Base-by-base conservation (phyloP, 805 yeast species). In the Candida xiaguanensis region DNA sequence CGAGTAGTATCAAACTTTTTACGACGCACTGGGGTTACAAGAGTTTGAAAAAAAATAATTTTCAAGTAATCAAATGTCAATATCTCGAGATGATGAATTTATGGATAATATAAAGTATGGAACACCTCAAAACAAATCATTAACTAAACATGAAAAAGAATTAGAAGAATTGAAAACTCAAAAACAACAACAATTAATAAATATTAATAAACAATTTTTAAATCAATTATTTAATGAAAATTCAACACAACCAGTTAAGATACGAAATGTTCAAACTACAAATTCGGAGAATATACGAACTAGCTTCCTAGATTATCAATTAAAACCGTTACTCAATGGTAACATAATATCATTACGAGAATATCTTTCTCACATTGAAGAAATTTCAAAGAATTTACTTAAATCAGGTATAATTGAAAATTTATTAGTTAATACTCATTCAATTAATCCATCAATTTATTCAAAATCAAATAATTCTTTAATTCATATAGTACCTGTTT, bases 261-360 rank as follows among this genome's bases (percentile, higher is more conserved):
- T 79, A 3, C 53, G 61, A 12, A 63, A 65, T 27, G 72, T 77
- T 8, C 75, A 74, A 42, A 56, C 79, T 8, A 61, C 70, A 34
- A 80, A 80, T 17, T 60, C 72, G 5, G 70, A 72, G 22, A 57
- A 58, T 11, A 75, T 72, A 44, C 56, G 84, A 26, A 65, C 66
- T 38, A 24, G 58, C 0, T 80, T 78, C 50, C 44, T 79, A 3
- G 51, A 57, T 11, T 47, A 59, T 4, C 85, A 78, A 46, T 51
- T 80, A 17, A 51, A 55, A 14, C 80, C 83, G 1, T 51, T 80
- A 32, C 50, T 73, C 17, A 43, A 53, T 18, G 61, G 70, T n/a
- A 33, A 34, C 15, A 45, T 55, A 11, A 45, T 63, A 28, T 74
- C 75, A 3, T 53, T 79, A 17, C 51, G 55, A n/a, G 50, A 61